These are phyloP conservation scores for Trichoderma sp. DNA, from an alignment of 2,329 filamentous ascomycete species.

Conservation along the genomic window DNA sequence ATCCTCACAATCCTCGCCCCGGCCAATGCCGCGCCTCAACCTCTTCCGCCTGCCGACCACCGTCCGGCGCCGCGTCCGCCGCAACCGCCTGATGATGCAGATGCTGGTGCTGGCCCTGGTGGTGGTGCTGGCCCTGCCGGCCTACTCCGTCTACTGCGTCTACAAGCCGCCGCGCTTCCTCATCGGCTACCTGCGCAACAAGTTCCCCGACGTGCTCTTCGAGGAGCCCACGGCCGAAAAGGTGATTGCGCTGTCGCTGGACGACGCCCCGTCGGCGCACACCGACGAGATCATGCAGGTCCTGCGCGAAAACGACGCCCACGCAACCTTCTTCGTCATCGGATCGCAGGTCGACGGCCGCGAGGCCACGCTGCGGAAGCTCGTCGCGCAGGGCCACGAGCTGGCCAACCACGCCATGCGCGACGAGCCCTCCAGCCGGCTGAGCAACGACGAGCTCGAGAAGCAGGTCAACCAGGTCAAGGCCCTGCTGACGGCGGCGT, in stretches of 20 bases:
- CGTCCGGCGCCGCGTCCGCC: constrained; percentile 55
- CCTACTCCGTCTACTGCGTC: constrained; percentile 59
- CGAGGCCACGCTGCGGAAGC: constrained; percentile 52
- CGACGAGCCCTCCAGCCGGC: constrained; percentile 69
- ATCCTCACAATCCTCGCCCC: not conserved
- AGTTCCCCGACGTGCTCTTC: constrained; percentile 78
- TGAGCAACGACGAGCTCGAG: constrained; percentile 58
- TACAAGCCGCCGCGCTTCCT: constrained; percentile 77
- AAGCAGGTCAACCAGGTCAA: constrained; percentile 65
- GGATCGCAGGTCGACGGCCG: constrained; percentile 66
- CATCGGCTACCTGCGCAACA: constrained; percentile 65
- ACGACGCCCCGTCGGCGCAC: constrained; percentile 75
- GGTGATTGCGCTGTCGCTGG: constrained; percentile 78
- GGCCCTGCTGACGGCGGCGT: constrained; percentile 54
- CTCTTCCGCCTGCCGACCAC: constrained; percentile 55
- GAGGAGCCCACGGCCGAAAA: constrained; percentile 56
- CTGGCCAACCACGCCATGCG: constrained; percentile 87
- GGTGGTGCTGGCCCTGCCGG: constrained; percentile 37
- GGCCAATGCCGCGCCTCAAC: constrained; percentile 39
- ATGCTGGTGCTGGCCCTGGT: constrained; percentile 39
- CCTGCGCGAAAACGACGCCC: constrained; percentile 62
- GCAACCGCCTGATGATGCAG: constrained; percentile 57
- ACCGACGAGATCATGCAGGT: constrained; percentile 68
- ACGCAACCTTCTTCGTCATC: constrained; percentile 86
- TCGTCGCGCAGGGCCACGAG: constrained; percentile 64